Evolutionary conservation across 2,329 filamentous ascomycete genomes (phyloP), one percentile per base, ranked within the genome.

Genomic region (Pseudomassariella vexata): DNA sequence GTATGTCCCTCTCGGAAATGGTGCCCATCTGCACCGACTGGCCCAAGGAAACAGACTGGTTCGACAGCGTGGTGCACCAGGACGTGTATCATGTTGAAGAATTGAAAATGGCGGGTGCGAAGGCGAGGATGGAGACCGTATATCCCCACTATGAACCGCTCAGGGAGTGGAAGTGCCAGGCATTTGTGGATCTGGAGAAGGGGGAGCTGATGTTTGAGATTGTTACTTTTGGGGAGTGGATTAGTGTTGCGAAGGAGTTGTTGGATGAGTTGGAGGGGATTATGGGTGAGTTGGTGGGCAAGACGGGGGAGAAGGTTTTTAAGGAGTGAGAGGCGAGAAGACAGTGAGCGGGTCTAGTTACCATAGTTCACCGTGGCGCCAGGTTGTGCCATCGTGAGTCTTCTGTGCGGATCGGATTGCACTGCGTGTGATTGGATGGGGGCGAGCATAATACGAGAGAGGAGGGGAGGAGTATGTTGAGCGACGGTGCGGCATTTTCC

Each of bases 51-150:
- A 42, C 44, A 6, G 44, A 54, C 32, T 73, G 65, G 57, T 76
- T 73, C 42, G 70, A 74, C 45, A 69, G 70, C 0, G 64, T 76
- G 2, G 70, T 76, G 9, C 73, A 77, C 50, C 73, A 77, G 51
- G 72, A 74, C 42, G 72, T 73, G 26, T 69, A 72, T 34, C 74
- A 79, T 46, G 73, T 79, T n/a, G 75, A 80, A 45, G 61, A 57
- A 17, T 61, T 77, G 9, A 51, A 44, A 5, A 61, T 68, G 37
- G 48, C 53, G n/a, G 47, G 42, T 15, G 55, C 51, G 9, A 39
- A 18, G 28, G 65, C 56, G 46, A 57, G 59, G 24, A 66, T 77
- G 41, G 76, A 79, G 53, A 79, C 76, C 9, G 47, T 72, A 11
- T 79, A 77, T 45, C 71, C 76, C 3, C 68, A 76, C 44, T 62